Conservation (phyloP, 148 eudicot genomes). For the Chenopodium suecicum region DNA sequence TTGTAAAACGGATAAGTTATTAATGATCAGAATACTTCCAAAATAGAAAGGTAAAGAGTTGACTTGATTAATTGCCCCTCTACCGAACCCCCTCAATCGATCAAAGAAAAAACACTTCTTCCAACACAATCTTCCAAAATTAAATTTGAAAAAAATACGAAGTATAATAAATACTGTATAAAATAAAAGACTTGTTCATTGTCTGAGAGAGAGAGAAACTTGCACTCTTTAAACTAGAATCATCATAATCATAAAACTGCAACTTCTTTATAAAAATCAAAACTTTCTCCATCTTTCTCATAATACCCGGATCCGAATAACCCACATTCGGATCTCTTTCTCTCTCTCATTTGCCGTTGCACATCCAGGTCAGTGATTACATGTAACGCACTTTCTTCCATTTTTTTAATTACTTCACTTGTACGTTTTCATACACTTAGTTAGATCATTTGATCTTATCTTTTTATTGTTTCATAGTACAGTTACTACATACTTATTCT, state of each 20-base stretch:
- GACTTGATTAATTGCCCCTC: background rate
- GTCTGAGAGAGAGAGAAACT: background rate
- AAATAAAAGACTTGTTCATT: background rate
- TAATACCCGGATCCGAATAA: conserved; percentile 4
- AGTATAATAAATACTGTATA: background rate
- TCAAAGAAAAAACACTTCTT: background rate
- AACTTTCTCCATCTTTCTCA: background rate
- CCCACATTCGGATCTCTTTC: conserved; percentile 4
- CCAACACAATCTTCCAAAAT: background rate
- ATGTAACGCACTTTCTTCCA: conserved; percentile 22
- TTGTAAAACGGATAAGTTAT: no score
- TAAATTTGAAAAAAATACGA: no score
- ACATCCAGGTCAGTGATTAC: conserved; percentile 23
- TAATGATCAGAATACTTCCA: background rate
- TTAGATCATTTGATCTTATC: conserved; percentile 29
- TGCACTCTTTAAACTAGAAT: background rate
- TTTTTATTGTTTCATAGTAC: background rate
- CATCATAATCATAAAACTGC: background rate
- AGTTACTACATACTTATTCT: conserved; percentile 16
- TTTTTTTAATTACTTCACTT: conserved; percentile 25
- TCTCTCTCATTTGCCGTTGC: background rate
- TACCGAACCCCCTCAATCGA: background rate
- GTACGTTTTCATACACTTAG: conserved; percentile 23
- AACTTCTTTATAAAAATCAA: background rate
- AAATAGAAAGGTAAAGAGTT: background rate